phyloP scores from a whole-genome alignment of 2,329 filamentous ascomycete species.

The Clarireedia homoeocarpa region DNA sequence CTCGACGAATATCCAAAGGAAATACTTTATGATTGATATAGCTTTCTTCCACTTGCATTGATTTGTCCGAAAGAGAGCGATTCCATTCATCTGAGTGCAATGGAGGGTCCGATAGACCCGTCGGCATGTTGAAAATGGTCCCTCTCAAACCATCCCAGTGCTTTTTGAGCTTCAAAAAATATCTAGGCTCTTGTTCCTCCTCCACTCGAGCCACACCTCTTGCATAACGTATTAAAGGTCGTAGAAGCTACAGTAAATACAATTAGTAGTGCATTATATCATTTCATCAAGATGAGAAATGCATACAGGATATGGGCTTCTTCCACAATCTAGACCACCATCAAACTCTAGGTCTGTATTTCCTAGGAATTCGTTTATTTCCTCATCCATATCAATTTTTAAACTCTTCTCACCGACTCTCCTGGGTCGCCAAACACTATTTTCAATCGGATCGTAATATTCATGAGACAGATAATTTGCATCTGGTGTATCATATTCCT shows the following conservation, averaged over 20 bases:
- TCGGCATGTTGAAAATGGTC: constrained; percentile 25
- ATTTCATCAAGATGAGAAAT: neutral
- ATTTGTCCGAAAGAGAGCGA: neutral
- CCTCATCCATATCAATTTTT: constrained; percentile 18
- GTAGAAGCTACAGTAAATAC: constrained; percentile 7
- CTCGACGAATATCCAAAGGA: constrained; percentile 25
- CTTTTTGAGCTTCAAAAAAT: constrained; percentile 12
- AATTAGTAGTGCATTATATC: neutral
- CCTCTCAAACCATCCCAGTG: constrained; percentile 24
- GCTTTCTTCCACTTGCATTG: neutral
- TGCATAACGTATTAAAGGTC: constrained; percentile 15
- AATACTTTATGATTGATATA: constrained; percentile 14
- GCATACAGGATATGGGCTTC: constrained; percentile 23
- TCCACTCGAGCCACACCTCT: neutral
- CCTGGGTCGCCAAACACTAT: constrained; percentile 25
- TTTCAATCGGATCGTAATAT: constrained; percentile 15
- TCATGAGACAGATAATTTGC: neutral
- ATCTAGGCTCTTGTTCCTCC: neutral
- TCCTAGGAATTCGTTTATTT: constrained; percentile 7
- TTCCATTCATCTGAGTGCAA: neutral
- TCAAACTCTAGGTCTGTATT: constrained; percentile 15
- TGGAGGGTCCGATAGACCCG: neutral
- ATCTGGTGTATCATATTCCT: constrained; percentile 10
- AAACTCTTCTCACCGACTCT: constrained; percentile 17
- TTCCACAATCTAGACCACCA: constrained; percentile 26